Conservation (phyloP, 192 early-diverging fungal genomes). For the Spinellus fusiger region DNA sequence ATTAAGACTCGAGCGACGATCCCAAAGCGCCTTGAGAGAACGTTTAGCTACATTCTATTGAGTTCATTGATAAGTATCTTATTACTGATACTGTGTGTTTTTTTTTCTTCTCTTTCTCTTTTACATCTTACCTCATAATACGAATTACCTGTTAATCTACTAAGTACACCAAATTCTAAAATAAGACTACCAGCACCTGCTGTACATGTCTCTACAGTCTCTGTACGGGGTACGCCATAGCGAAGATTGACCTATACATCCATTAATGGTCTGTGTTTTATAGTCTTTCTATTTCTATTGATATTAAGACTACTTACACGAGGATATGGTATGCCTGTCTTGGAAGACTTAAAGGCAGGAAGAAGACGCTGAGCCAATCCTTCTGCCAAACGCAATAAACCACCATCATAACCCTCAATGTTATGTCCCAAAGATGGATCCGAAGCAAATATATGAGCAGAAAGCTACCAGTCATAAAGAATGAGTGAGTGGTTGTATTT, state of each 20-base stretch:
- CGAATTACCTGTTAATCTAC: constrained; percentile 73
- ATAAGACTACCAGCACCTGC: constrained; percentile 90
- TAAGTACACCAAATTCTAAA: constrained; percentile 89
- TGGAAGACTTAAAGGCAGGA: constrained; percentile 80
- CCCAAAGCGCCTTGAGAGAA: constrained; percentile 79
- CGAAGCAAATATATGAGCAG: constrained; percentile 81
- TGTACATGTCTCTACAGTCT: constrained; percentile 70
- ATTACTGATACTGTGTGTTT: constrained; percentile 4
- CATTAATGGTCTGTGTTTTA: not conserved
- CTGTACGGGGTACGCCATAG: constrained; percentile 59
- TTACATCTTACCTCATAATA: constrained; percentile 60
- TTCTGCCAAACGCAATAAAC: constrained; percentile 70
- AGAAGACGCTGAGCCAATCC: constrained; percentile 81
- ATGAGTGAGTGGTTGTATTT: not conserved
- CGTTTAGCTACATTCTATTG: constrained; percentile 47
- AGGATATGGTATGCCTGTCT: constrained; percentile 78
- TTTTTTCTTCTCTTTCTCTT: not conserved
- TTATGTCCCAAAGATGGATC: constrained; percentile 52
- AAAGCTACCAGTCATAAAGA: constrained; percentile 41
- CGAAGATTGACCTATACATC: constrained; percentile 57
- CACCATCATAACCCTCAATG: constrained; percentile 68
- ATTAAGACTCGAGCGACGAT: constrained; percentile 60
- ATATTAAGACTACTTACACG: too few relatives aligned
- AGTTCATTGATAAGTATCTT: not conserved
- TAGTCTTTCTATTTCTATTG: not conserved